Base-by-base conservation (phyloP, 1,284 basidiomycete species). In the Trametes polyzona region DNA sequence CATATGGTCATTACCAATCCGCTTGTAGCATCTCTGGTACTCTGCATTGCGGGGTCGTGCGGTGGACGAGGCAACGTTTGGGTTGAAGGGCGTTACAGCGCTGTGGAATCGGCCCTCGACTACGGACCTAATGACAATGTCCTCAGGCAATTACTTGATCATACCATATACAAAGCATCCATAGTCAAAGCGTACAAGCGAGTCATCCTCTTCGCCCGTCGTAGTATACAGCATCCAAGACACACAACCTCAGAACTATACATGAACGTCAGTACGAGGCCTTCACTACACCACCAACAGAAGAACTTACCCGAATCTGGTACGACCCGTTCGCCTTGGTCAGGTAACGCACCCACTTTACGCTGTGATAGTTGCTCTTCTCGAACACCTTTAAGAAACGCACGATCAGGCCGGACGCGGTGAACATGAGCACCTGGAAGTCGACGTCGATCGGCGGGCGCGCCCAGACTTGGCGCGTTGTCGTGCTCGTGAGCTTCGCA, bases 401-500 rank as follows among this genome's bases (percentile, higher is more conserved):
- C 16, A 99, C 97, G 50, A 97, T 88, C 65, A 99, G 74, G 0
- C 97, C 97, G 8, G 95, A 98, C 5, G 96, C 84, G 0, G 96
- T 98, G 75, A 98, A 95, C 96, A 99, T 99, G 67, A 99, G 82
- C 55, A 99, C 96, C 76, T 95, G 87, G 76, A 99, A 99, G 74
- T 99, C 96, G 58, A 99, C 87, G 67, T 97, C 93, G 68, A 99
- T 98, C 6, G 97, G 97, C 10, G 97, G 96, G 47, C 96, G 82
- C 10, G 94, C 94, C 97, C 97, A 99, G 2, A 95, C 87, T 82
- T 98, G 95, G 40, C 92, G 86, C 56, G 86, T 84, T 0, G 96
- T 98, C 19, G 92, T 96, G 57, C 86, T 86, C 1, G 95, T 93
- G 48, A 98, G 78, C 33, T 86, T 83, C 3, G 95, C 96, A 19